Evolutionary conservation across 805 yeast genomes (phyloP), one percentile per base, ranked within the genome.

Genomic region (Cyberlindnera amylophila): DNA sequence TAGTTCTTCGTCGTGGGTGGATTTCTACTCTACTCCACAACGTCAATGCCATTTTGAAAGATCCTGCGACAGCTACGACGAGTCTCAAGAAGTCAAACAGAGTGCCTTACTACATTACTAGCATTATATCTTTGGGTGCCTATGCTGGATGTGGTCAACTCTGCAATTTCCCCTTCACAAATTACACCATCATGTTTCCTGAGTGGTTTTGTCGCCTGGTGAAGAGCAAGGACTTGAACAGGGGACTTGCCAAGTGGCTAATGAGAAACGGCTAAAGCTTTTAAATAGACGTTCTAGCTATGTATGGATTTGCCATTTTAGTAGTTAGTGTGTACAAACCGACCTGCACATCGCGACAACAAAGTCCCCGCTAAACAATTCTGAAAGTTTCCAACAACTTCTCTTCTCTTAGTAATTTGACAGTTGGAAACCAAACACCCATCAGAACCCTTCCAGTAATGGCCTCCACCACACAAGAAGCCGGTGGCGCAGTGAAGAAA

Each of bases 141-240:
- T 31, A 39, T 2, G 17, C 42, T 33, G 65, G 59, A 4, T 41
- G 47, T 15, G 66, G 65, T 6, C 65, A 62, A 34, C 3, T 43
- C 6, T 36, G 39, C 2, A 27, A 6, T 8, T 4, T 58, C 4
- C 59, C 63, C 2, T 53, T 6, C 17, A 48, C 29, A 7, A 8
- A 15, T 1, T 62, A 60, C 11, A 32, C 45, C 11, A 6, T 53
- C 12, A 6, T 34, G 8, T 12, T 46, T 8, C 65, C 65, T 2
- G 41, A 44, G 19, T 56, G 42, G 35, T 6, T 57, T 10, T 41
- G 50, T 13, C 55, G 52, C 12, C 31, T 15, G 4, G 4, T 16
- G 26, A 39, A 39, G 42, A 27, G 34, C 16, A 24, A 15, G 14
- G 32, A 39, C 21, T 16, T 44, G 29, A 6, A 15, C 6, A 32